Percentiles rank a stretch among this genome's conserved stretches.
Evolutionary conservation across 2,329 filamentous ascomycete genomes (phyloP).

Genomic region (Colletotrichum siamense): DNA sequence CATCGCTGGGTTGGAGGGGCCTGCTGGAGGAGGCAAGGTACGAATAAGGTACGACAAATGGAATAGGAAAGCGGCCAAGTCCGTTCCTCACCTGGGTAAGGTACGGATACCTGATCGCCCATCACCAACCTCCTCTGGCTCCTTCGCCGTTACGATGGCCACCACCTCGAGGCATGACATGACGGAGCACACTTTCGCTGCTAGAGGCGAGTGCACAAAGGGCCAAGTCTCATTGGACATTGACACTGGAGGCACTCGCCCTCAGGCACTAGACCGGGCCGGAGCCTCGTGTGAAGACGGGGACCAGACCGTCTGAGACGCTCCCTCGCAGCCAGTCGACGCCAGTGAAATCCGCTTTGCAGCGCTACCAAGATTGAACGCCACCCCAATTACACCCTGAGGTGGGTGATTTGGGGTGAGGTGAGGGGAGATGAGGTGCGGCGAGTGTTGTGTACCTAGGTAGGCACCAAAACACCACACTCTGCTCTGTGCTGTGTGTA

Average conservation of each 20-base stretch:
- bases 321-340: slow-evolving; percentile 6
- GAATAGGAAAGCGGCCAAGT: neutral
- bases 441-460: neutral
- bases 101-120: neutral
- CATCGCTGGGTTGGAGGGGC: neutral
- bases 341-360: neutral
- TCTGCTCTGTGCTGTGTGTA: neutral
- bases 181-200: neutral
- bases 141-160: neutral
- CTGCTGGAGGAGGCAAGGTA: neutral
- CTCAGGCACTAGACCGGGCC: neutral
- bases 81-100: neutral
- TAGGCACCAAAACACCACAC: neutral
- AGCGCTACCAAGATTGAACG: neutral
- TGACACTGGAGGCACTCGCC: neutral
- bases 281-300: slow-evolving; percentile 4
- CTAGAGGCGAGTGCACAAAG: neutral
- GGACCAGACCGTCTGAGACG: neutral
- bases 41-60: neutral
- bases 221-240: neutral
- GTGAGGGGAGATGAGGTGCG: neutral
- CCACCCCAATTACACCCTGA: neutral
- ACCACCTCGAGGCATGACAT: slow-evolving; percentile 8
- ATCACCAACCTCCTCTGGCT: neutral
- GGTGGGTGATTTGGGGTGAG: neutral